Base-by-base conservation (phyloP, 176 grass and related monocot genomes). In the Avena insularis region DNA sequence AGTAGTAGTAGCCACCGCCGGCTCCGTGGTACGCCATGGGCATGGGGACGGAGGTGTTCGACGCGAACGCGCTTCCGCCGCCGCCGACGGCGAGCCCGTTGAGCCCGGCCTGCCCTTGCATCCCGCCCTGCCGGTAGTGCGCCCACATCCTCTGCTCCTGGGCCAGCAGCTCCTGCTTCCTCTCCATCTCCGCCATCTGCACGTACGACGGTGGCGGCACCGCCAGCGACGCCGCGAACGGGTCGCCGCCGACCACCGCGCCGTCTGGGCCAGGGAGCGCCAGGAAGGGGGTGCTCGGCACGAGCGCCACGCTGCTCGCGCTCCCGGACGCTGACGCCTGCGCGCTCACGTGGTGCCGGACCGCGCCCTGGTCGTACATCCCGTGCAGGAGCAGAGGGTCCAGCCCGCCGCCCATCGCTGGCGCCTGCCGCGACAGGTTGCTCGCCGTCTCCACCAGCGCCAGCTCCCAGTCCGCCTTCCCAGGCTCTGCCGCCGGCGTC, bases 111-210 rank as follows among this genome's bases (percentile, higher is more conserved):
- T 88, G 91, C 31, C 93, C 90, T 83, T 94, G 92, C 92, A 98
- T 92, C 6, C 93, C 84, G 4, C 88, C 79, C 38, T 80, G 92
- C 23, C 89, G 16, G 82, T 92, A 94, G 79, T 90, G 91, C 65
- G 83, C 83, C 96, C 96, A 98, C 84, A 98, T 83, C 48, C 84
- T 78, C 82, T 95, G 96, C 75, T 98, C 93, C 88, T 92, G 88
- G 63, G 84, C 50, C 82, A 98, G 43, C 35, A 95, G 75, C 73
- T 98, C 82, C 75, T 95, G 96, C 76, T 95, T 95, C 82, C 90
- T 84, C 74, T 92, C 90, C 88, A 94, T 90, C 35, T 95, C 93
- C 11, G 96, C 79, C 90, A 98, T 95, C 84, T 94, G 93, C 84
- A 98, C 93, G 51, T 94, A 98, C 25, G 91, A 74, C 17, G 93